Evolutionary conservation across 176 grass and related monocot genomes (phyloP), one percentile per base, ranked within the genome.

Genomic region (Oryza meridionalis): DNA sequence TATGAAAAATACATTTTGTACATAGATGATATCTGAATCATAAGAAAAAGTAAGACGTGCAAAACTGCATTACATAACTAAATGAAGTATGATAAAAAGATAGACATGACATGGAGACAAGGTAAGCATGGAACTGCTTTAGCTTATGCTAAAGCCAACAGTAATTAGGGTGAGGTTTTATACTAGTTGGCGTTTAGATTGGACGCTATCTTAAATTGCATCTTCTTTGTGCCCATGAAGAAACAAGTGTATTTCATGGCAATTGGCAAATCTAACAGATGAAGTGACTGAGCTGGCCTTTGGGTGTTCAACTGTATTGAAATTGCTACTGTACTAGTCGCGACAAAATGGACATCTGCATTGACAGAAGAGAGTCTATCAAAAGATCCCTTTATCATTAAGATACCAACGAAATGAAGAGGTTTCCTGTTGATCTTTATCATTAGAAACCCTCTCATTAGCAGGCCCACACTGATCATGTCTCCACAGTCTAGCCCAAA

Each of bases 161-260:
- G 29, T 29, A 37, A 37, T 5, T 37, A 37, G 2, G 5, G 5
- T 67, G 21, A 67, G 42, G 12, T 37, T 14, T 76, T 75, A 24
- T 50, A 74, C 55, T 61, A 2, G 45, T 37, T 17, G 42, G 29
- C 51, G 14, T 49, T 46, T 65, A 19, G 69, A 32, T 49, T 63
- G 51, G 51, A 21, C 14, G 45, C 24, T 62, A 2, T 82, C 5
- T 45, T 31, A 82, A 61, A 4, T 31, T 45, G 15, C 45, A 42
- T 31, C 35, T 45, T 82, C 12, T 59, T 61, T 70, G 50, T 59
- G 14, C 19, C 22, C 79, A 62, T 21, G 55, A 26, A 72, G 33
- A 70, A 81, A 53, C 14, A 37, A 26, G 53, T 72, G 37, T 58
- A 49, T 70, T 80, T 82, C n/a, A 82, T 17, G 16, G 16, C 10